Evolutionary conservation across 805 yeast genomes (phyloP), one percentile per base, ranked within the genome.

Genomic region (Priceomyces fermenticarens): DNA sequence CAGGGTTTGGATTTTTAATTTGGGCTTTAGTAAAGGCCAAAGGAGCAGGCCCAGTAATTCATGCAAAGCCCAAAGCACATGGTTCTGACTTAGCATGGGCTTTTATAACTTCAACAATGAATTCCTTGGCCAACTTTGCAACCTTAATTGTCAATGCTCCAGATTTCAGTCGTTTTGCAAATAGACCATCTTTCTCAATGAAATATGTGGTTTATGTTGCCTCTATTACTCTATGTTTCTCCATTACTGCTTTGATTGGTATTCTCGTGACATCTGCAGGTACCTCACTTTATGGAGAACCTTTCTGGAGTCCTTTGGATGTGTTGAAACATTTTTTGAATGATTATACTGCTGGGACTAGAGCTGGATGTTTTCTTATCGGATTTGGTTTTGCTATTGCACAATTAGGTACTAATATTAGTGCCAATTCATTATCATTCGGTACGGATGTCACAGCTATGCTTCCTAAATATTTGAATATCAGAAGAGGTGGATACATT

Each of bases 81-180:
- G 86, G 89, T 7, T 65, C 80, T 10, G 83, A 64, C 2, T 77
- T 82, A 48, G 88, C 78, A 17, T 89, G 97, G 97, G 88, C 86
- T 0, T 88, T 88, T 57, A 77, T 88, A 39, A 73, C 74, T 51
- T 78, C 91, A 4, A 72, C 81, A 26, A 85, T 89, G 95, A 83
- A 81, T 63, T 75, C 89, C 14, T 66, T 88, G 46, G 86, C 95
- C 20, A 88, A 88, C 64, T 88, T 88, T 56, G 93, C 95, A 4
- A 85, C 96, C n/a, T 73, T 88, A 54, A 85, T 89, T 55, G 77
- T 85, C 40, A 88, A 88, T 64, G 86, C 93, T 11, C 95, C 96
- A 1, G 97, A 88, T 69, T 88, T 88, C 62, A 75, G 95, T 17
- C 78, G 97, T 62, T 83, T 88, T 65, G 85, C 95, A 8, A 75